Conservation (phyloP, 495 filamentous ascomycete genomes). For the Trichoderma parareesei region DNA sequence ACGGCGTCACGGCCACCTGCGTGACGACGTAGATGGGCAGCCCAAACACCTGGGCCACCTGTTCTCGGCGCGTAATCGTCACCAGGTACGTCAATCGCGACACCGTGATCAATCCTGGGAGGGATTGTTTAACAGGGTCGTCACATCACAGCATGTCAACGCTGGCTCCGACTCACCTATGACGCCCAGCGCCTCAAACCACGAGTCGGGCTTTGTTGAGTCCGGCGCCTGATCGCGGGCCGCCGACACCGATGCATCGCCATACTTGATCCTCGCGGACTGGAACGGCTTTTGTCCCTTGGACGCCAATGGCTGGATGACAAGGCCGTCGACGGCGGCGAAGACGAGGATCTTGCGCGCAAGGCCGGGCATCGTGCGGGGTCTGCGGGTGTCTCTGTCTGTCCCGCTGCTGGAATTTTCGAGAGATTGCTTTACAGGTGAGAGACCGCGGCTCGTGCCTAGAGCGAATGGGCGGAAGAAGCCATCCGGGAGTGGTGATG, state of each 20-base stretch:
- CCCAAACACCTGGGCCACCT: slow-evolving; percentile 79
- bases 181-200: slow-evolving; percentile 74
- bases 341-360: slow-evolving; percentile 72
- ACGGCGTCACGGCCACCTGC: slow-evolving; percentile 80
- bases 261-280: slow-evolving; percentile 66
- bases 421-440: background rate
- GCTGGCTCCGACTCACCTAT: slow-evolving; percentile 51
- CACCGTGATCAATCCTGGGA: slow-evolving; percentile 61
- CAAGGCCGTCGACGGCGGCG: slow-evolving; percentile 77
- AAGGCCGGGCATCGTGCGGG: slow-evolving; percentile 56
- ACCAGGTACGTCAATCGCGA: slow-evolving; percentile 72
- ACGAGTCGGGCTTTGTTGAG: slow-evolving; percentile 26
- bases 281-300: slow-evolving; percentile 38
- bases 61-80: slow-evolving; percentile 70
- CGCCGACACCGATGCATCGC: slow-evolving; percentile 45
- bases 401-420: background rate
- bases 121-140: background rate
- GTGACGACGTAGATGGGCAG: slow-evolving; percentile 76
- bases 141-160: slow-evolving; percentile 1
- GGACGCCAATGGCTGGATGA: slow-evolving; percentile 62
- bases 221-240: slow-evolving; percentile 29
- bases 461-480: background rate
- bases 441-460: background rate
- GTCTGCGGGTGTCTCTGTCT: background rate
- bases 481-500: slow-evolving; percentile 1